phyloP scores from a whole-genome alignment of 164 flowering plant genomes.

The Aristolochia californica region DNA sequence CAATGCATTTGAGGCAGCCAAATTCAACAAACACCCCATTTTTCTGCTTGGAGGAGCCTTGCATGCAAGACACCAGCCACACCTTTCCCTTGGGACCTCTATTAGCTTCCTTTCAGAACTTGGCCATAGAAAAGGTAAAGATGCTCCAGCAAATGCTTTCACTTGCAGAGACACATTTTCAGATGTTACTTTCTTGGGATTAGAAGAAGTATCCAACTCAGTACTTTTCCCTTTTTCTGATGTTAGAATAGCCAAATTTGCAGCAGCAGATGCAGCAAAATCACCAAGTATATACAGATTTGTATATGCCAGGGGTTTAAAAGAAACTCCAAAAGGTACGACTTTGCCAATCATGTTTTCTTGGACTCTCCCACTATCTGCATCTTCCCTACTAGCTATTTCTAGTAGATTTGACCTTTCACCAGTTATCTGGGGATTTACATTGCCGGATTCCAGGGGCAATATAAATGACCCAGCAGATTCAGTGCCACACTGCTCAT shows the following conservation, averaged over 20 bases:
- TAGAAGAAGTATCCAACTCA: constrained; percentile 29
- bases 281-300: constrained; percentile 81
- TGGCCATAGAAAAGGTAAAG: constrained; percentile 86
- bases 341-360: constrained; percentile 9
- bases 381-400: constrained; percentile 12
- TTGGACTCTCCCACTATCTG: constrained; percentile 16
- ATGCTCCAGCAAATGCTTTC: constrained; percentile 69
- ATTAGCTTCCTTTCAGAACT: constrained; percentile 59
- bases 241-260: constrained; percentile 50
- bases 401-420: constrained; percentile 23
- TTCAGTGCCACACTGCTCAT: constrained; percentile 11
- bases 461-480: constrained; percentile 16
- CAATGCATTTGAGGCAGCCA: constrained; percentile 56
- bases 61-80: constrained; percentile 96
- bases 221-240: constrained; percentile 53
- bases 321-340: constrained; percentile 40
- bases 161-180: constrained; percentile 44
- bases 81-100: constrained; percentile 90
- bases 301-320: constrained; percentile 48
- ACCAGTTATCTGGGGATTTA: constrained; percentile 19
- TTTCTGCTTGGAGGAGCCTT: constrained; percentile 41
- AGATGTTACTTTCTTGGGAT: constrained; percentile 37
- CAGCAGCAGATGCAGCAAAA: constrained; percentile 89
- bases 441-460: constrained; percentile 22
- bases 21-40: constrained; percentile 79